These are phyloP conservation scores for Symbiotaphrina buchneri DNA, from an alignment of 495 filamentous ascomycete genomes.

Conservation along the genomic window DNA sequence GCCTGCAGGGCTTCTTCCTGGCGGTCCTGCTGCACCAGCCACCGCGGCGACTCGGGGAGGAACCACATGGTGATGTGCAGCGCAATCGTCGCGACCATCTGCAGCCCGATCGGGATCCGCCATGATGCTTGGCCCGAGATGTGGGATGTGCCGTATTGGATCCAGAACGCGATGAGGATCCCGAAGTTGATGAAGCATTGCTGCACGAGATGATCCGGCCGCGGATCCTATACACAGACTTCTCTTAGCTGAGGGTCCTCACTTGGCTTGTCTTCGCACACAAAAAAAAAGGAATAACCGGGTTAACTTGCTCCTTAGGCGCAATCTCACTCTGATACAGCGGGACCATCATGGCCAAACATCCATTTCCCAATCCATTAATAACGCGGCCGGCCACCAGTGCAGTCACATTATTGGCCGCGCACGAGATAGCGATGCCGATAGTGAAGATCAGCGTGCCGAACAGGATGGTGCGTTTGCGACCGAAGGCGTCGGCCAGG, in stretches of 20 bases:
- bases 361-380: constrained; percentile 50
- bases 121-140: constrained; percentile 35
- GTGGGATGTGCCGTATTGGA: constrained; percentile 47
- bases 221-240: constrained; percentile 37
- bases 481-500: constrained; percentile 17
- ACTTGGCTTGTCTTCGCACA: too few species aligned
- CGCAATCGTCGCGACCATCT: constrained; percentile 45
- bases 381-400: constrained; percentile 49
- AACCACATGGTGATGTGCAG: constrained; percentile 45
- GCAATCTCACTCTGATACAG: constrained; percentile 65
- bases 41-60: constrained; percentile 50
- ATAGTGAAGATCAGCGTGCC: constrained; percentile 21
- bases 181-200: constrained; percentile 66
- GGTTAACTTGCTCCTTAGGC: constrained; percentile 28
- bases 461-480: constrained; percentile 19
- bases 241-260: too few species aligned
- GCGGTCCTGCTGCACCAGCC: constrained; percentile 48
- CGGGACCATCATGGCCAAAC: constrained; percentile 51
- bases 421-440: constrained; percentile 20
- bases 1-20: constrained; percentile 48
- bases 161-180: constrained; percentile 43
- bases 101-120: constrained; percentile 53
- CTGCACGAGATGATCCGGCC: constrained; percentile 55
- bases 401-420: constrained; percentile 14
- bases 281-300: background rate